phyloP scores from a whole-genome alignment of 805 yeast species.

The Teunomyces barrocoloradensis region DNA sequence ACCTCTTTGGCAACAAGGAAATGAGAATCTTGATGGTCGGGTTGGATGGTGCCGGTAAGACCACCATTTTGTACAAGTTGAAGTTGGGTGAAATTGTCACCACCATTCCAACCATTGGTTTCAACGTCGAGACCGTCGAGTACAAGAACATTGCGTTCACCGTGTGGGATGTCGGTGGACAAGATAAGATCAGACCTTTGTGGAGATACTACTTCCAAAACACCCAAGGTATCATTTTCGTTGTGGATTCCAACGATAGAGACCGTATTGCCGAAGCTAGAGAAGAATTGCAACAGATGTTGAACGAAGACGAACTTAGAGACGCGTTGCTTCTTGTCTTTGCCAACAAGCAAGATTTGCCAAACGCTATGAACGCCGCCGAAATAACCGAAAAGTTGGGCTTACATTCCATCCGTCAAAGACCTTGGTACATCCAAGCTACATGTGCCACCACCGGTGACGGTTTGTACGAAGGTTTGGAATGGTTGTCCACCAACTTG shows the following conservation, averaged over 20 bases:
- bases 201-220: slow-evolving; percentile 46
- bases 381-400: slow-evolving; percentile 44
- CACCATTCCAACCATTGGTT: slow-evolving; percentile 43
- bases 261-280: slow-evolving; percentile 44
- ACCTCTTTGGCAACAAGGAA: slow-evolving; percentile 42
- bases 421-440: slow-evolving; percentile 99
- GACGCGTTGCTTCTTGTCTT: slow-evolving; percentile 40
- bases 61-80: slow-evolving; percentile 42
- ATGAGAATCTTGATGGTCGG: slow-evolving; percentile 46
- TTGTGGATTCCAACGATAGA: slow-evolving; percentile 43
- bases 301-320: slow-evolving; percentile 43
- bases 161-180: slow-evolving; percentile 47
- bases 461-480: slow-evolving; percentile 38
- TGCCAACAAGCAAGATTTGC: slow-evolving; percentile 45
- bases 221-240: slow-evolving; percentile 43
- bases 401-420: slow-evolving; percentile 85
- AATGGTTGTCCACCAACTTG: slow-evolving; percentile 36
- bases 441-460: slow-evolving; percentile 94
- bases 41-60: slow-evolving; percentile 43
- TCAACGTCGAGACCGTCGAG: slow-evolving; percentile 44
- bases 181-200: slow-evolving; percentile 42
- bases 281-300: slow-evolving; percentile 44
- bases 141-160: slow-evolving; percentile 43
- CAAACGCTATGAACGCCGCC: slow-evolving; percentile 45
- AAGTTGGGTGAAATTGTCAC: slow-evolving; percentile 43